Base-by-base conservation (phyloP, 164 flowering plant species). In the Nymphaea colorata region DNA sequence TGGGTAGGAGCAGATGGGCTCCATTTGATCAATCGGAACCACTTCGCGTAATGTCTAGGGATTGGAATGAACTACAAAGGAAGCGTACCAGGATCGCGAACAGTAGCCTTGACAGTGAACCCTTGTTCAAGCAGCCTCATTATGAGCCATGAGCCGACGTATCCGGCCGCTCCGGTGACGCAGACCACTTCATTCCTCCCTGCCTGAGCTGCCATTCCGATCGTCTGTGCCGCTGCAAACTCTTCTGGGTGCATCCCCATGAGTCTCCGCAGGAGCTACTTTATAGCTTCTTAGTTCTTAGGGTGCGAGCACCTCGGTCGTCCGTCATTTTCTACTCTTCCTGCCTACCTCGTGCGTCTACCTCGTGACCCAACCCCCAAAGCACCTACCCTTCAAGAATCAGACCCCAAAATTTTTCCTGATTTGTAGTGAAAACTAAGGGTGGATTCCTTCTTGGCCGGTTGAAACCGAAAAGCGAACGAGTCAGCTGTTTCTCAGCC, bases 161-260 rank as follows among this genome's bases (percentile, higher is more conserved):
- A 75, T 10, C 78, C 78, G 6, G 78, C 71, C 16, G 78, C 78
- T 11, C 78, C 78, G 4, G 78, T 75, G 41, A 75, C 75, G 43
- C 68, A 65, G n/a, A 64, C 47, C 8, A 41, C 11, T 3, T 17
- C 63, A 4, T 17, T 36, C 57, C 57, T 51, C 57, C 14, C 57
- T 15, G 14, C 14, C 14, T 4, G 57, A 51, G 57, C 57, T 51
- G 57, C 57, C 57, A 8, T 3, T 15, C 14, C 12, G 14, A 15
- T 51, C 14, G 57, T 25, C 36, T 25, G 36, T 25, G 36, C 36
- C 36, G 36, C 36, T 25, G 36, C 0, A 25, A 25, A 25, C 36
- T 25, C 36, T 25, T 3, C 8, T 51, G 57, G 57, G 57, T 51
- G 10, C 14, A 8, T 3, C 10, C 14, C 14, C 12, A 51, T 10